Base-by-base conservation (phyloP, 495 filamentous ascomycete genomes). In the Hypoxylon perforatum region DNA sequence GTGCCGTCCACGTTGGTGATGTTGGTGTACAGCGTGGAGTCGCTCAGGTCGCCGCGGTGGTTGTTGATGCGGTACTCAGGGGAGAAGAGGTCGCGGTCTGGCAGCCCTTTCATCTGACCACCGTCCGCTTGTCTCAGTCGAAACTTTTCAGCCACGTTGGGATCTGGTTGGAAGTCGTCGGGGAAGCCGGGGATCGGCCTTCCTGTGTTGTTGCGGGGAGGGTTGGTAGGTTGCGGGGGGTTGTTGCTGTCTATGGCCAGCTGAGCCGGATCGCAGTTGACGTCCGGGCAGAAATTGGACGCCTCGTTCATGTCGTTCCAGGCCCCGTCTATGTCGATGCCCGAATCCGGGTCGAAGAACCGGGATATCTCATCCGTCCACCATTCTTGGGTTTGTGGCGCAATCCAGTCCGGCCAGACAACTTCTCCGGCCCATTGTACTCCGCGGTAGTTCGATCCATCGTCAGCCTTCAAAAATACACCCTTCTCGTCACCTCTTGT, bases 251-350 rank as follows among this genome's bases (percentile, higher is more conserved):
- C 82, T 0, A 81, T 77, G 35, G 78, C 83, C 1, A 47, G 76
- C 4, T 78, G 78, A 0, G 90, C 86, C 57, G 92, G 78, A 11
- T 71, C 67, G 75, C 92, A 96, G 10, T 91, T 89, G 65, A 85
- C 91, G 14, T 82, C 72, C 70, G 91, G 93, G 72, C 92, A 91
- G 68, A 82, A 81, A 51, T 72, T 75, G 44, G 70, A 75, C 0
- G 88, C 89, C 72, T 93, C 90, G 63, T 92, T 92, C 90, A 92
- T 92, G 66, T 92, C 91, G 56, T 94, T 95, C 92, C 92, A 95
- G 10, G 93, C 80, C 2, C 86, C 92, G 70, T 94, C 92, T 60
- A 95, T 91, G 71, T 94, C 87, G 9, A 96, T 83, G 17, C 92
- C 92, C 0, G 72, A 81, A 0, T 83, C 72, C 0, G 83, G 62